These are phyloP conservation scores for Fusarium euwallaceae DNA, from an alignment of 2,329 filamentous ascomycete species.

Conservation along the genomic window DNA sequence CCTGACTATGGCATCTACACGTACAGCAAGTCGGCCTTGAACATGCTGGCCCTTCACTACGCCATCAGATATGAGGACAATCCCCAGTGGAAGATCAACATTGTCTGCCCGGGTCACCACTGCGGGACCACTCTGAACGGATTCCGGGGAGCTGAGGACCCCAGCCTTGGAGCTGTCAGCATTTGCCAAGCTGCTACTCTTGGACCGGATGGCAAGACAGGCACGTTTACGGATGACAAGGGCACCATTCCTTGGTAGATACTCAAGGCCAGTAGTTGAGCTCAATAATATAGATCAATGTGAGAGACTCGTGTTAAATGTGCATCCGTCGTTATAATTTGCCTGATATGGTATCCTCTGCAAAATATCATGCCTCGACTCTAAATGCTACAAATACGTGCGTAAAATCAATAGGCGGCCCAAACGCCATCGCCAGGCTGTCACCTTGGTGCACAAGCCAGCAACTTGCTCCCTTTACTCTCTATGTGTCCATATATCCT, in stretches of 20 bases:
- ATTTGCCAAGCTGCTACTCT: slow-evolving; percentile 7
- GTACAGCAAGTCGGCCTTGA: slow-evolving; percentile 36
- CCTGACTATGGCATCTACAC: slow-evolving; percentile 21
- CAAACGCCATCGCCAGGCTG: slow-evolving; percentile 37
- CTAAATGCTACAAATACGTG: slow-evolving; percentile 30
- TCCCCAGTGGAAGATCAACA: slow-evolving; percentile 24
- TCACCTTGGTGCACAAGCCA: slow-evolving; percentile 13
- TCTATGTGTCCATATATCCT: slow-evolving; percentile 9
- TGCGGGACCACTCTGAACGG: slow-evolving; percentile 22
- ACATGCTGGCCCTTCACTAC: slow-evolving; percentile 36
- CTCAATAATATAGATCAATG: background rate
- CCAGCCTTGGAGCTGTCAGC: slow-evolving; percentile 21
- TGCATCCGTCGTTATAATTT: slow-evolving; percentile 34
- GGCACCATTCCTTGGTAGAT: slow-evolving; percentile 18
- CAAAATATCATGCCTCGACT: slow-evolving; percentile 33
- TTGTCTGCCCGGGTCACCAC: slow-evolving; percentile 22
- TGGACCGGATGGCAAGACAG: slow-evolving; percentile 15
- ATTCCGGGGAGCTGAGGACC: slow-evolving; percentile 12
- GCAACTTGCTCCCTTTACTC: slow-evolving; percentile 21
- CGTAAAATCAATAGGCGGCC: slow-evolving; percentile 21
- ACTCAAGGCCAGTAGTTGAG: background rate
- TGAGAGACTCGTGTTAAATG: slow-evolving; percentile 1
- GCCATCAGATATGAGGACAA: slow-evolving; percentile 23
- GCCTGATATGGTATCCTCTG: slow-evolving; percentile 38
- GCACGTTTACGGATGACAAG: slow-evolving; percentile 18